Base-by-base conservation (phyloP, 148 eudicot genomes). In the Persicaria maculosa region DNA sequence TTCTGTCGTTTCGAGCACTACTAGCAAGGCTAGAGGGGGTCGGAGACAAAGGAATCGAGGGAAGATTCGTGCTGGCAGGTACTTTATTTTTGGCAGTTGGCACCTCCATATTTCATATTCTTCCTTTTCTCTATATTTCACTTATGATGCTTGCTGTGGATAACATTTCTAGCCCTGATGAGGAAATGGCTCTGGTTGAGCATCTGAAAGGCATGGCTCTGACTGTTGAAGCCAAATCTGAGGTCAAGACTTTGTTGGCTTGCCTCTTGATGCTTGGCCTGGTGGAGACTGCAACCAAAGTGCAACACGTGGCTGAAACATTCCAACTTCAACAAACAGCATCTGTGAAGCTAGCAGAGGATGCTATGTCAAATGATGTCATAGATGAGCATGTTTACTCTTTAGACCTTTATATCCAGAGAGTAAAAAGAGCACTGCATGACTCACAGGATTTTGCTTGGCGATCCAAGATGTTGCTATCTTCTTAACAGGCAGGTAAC, bases 51-150 rank as follows among this genome's bases (percentile, higher is more conserved):
- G 84, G 72, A 95, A 85, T 53, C 83, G 77, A 80, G 99, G 99
- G 57, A 95, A 92, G 81, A 95, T 95, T 73, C 97, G 99, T 83
- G 99, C 99, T 76, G 99, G 99, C 80, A 95, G 99, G 99, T 92
- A 85, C 74, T 47, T 50, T 65, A 16, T 67, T 12, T 17, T 71
- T 81, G 69, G 19, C 43, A 62, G 16, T 50, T 69, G 40, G n/a
- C 55, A 31, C 64, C 52, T 17, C 14, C 22, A 57, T 9, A 61
- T 55, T 8, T 25, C 4, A 55, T 47, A 69, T 76, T 53, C 19
- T 19, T 53, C 1, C n/a, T 31, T 71, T 8, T 47, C 46, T 3
- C 40, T 44, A 19, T 9, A 77, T 55, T 54, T 31, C 50, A 20
- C 31, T 62, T 4, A 65, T 36, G 77, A 45, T 47, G 52, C 75